Conservation (phyloP, 2,329 filamentous ascomycete species). For the Cladosporium cucumerinum region DNA sequence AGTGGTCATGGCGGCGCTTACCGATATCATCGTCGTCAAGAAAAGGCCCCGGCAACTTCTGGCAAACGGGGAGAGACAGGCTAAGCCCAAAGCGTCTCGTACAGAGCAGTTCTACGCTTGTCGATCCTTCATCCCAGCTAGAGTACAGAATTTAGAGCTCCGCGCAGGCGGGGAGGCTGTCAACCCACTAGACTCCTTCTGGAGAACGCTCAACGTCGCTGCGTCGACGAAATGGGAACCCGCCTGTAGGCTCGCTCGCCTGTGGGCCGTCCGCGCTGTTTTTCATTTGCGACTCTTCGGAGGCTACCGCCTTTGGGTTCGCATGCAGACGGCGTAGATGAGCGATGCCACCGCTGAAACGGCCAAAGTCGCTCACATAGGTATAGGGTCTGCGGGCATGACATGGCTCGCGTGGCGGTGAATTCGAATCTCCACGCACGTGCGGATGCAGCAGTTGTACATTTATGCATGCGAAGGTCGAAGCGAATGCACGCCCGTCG, state of each 20-base stretch:
- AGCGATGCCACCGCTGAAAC: background rate
- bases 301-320: background rate
- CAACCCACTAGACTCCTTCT: background rate
- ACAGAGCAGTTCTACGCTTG: slow-evolving; percentile 11
- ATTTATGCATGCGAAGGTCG: background rate
- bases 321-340: background rate
- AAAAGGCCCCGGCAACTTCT: slow-evolving; percentile 2
- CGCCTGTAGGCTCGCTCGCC: slow-evolving; percentile 9
- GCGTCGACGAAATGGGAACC: background rate
- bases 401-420: slow-evolving; percentile 8
- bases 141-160: slow-evolving; percentile 1
- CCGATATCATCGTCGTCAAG: slow-evolving; percentile 2
- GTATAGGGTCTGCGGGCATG: background rate
- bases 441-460: background rate
- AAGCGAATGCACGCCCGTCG: background rate
- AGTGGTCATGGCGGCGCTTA: background rate
- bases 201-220: background rate
- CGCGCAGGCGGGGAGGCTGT: slow-evolving; percentile 7
- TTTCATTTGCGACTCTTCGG: background rate
- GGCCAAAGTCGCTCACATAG: background rate
- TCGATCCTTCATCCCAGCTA: slow-evolving; percentile 13
- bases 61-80: background rate
- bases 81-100: slow-evolving; percentile 4
- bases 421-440: background rate
- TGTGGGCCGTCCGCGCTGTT: background rate